Evolutionary conservation across 2,329 filamentous ascomycete species (phyloP), one percentile per base, ranked within the genome.

Genomic region (Drechslerella stenobrocha): DNA sequence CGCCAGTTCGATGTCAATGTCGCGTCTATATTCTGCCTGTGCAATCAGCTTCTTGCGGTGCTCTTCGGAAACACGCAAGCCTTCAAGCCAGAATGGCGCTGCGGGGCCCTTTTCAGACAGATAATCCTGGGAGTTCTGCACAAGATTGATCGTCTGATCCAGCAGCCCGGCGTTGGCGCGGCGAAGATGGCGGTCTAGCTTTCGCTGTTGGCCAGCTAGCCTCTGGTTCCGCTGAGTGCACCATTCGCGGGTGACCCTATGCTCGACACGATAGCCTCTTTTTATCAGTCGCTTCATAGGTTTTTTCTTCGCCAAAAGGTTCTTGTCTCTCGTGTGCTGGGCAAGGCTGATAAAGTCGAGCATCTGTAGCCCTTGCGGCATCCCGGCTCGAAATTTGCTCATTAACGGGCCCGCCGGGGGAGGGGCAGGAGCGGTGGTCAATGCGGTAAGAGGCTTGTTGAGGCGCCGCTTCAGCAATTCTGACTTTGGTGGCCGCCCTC

Each of bases 161-260:
- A 59, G 32, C 18, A 67, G 55, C 5, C 50, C 63, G n/a, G 55
- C 13, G 34, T 67, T 67, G 11, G 63, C 63, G 15, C 63, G 55
- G 9, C 57, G 63, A 13, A 67, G 20, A 13, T 67, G 55, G 6
- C 63, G 55, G 37, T 53, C 44, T 26, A 67, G 40, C 35, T 56
- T 67, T 23, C 50, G 34, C 22, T 60, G 50, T 22, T 60, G 63
- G n/a, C 23, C 37, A 26, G 55, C 22, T 5, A 67, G 24, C 3
- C 28, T 37, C 57, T 59, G 55, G 28, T 20, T 26, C 9, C 63
- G 48, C 18, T 51, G 50, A 37, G 55, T 52, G 15, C 63, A 67
- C 63, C 55, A 67, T 30, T 67, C 63, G 4, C 55, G 48, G 28
- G 63, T 60, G 28, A 67, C 63, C 28, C 63, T 18, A 20, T 60